Evolutionary conservation across 495 filamentous ascomycete genomes (phyloP).

Genomic region (Thozetella sp.): DNA sequence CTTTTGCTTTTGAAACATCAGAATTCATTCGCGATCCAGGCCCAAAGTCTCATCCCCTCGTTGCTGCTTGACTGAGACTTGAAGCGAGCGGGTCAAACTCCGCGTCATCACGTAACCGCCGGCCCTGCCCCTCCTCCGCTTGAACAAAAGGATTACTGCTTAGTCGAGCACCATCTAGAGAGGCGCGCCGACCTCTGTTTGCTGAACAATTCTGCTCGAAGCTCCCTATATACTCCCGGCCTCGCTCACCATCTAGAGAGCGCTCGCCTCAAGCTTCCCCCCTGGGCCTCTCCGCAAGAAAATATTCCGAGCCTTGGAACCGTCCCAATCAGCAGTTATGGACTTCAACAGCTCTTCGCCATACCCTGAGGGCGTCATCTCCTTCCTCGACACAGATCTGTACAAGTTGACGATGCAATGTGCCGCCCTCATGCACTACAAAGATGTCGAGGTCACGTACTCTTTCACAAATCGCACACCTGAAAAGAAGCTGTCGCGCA

Average conservation of each 20-base stretch:
- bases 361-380: constrained; percentile 73
- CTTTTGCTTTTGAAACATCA: not conserved
- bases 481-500: constrained; percentile 83
- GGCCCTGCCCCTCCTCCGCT: not conserved
- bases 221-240: too few species aligned
- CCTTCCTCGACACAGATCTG: constrained; percentile 93
- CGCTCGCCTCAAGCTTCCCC: too few species aligned
- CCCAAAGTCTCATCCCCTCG: not conserved
- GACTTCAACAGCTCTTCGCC: constrained; percentile 60
- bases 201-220: too few species aligned
- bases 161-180: not conserved
- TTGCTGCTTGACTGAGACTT: not conserved
- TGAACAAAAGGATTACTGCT: too few species aligned
- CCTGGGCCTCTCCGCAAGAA: too few species aligned
- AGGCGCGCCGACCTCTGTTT: too few species aligned
- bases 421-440: constrained; percentile 88
- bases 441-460: constrained; percentile 84
- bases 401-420: constrained; percentile 99
- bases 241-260: too few species aligned
- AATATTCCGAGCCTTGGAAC: not conserved
- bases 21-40: not conserved
- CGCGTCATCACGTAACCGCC: not conserved
- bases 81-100: not conserved
- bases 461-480: constrained; percentile 93
- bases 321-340: constrained; percentile 25